Percentiles rank a stretch among this genome's conserved stretches.
Evolutionary conservation across 306 rosid genomes (phyloP).

Genomic region (Inga laurina): DNA sequence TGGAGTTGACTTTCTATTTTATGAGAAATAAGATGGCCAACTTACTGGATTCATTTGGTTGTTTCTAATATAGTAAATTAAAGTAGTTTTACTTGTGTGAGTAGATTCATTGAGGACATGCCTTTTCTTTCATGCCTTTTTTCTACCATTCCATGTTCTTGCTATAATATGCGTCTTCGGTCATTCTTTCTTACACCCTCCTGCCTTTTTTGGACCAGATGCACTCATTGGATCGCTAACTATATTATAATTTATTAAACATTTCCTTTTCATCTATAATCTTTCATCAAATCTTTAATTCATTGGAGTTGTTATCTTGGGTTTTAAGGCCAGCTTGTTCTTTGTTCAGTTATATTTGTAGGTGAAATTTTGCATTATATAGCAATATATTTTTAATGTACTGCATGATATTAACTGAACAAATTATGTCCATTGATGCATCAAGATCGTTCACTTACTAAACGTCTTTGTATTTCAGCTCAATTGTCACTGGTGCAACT

Average conservation of each 20-base stretch:
- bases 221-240: not conserved
- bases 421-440: conserved; percentile 2
- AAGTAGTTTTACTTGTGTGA: not conserved
- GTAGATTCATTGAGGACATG: not conserved
- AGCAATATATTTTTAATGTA: conserved; percentile 4
- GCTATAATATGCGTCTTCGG: not conserved
- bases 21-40: conserved; percentile 9
- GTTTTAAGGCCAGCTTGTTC: not conserved
- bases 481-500: conserved; percentile 36
- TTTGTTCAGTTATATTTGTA: not conserved
- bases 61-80: not conserved
- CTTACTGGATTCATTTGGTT: not conserved
- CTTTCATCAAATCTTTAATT: not conserved
- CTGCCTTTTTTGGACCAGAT: not conserved
- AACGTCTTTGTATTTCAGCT: conserved; percentile 54
- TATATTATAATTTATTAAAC: not conserved
- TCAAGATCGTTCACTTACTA: conserved; percentile 23
- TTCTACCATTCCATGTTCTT: not conserved
- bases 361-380: not conserved
- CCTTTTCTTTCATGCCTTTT: not conserved
- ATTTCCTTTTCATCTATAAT: conserved; percentile 5
- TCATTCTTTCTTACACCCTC: not conserved
- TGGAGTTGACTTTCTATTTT: not conserved
- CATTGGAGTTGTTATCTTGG: not conserved
- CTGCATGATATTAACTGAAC: conserved; percentile 2